These are phyloP conservation scores for Cenococcum geophilum DNA, from an alignment of 495 filamentous ascomycete genomes.

Conservation along the genomic window DNA sequence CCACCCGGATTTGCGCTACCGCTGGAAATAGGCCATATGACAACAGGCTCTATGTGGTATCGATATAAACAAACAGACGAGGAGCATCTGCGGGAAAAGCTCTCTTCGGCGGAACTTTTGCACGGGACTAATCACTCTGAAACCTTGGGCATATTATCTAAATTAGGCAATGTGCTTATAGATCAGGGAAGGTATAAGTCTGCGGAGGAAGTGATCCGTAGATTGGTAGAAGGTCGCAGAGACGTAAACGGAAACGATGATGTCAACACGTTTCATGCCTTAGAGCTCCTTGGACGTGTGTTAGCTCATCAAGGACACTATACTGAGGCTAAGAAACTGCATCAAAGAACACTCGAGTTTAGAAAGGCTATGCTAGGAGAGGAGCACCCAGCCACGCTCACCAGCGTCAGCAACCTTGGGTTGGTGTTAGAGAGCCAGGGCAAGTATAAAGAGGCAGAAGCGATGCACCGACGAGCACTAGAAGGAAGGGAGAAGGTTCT, in stretches of 20 bases:
- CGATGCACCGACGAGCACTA: too few species aligned
- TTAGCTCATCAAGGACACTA: slow-evolving; percentile 16
- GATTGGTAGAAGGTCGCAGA: slow-evolving; percentile 16
- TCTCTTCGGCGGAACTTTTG: slow-evolving; percentile 13
- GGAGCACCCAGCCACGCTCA: too few species aligned
- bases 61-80: slow-evolving; percentile 24
- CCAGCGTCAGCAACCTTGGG: too few species aligned
- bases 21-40: too few species aligned
- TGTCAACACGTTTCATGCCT: too few species aligned
- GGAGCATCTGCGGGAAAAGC: slow-evolving; percentile 18
- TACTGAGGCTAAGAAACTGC: slow-evolving; percentile 16
- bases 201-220: slow-evolving; percentile 21
- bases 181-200: slow-evolving; percentile 25
- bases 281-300: slow-evolving; percentile 6
- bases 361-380: too few species aligned
- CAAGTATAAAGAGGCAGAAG: too few species aligned
- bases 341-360: too few species aligned
- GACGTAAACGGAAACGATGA: slow-evolving; percentile 8
- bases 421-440: too few species aligned
- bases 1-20: not conserved
- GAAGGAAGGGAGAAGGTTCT: too few species aligned
- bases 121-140: slow-evolving; percentile 11
- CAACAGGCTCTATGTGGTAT: slow-evolving; percentile 5
- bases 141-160: too few species aligned
- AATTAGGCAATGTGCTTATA: slow-evolving; percentile 20